phyloP scores from a whole-genome alignment of 441 rosid genomes.

The Brassica hybrid region DNA sequence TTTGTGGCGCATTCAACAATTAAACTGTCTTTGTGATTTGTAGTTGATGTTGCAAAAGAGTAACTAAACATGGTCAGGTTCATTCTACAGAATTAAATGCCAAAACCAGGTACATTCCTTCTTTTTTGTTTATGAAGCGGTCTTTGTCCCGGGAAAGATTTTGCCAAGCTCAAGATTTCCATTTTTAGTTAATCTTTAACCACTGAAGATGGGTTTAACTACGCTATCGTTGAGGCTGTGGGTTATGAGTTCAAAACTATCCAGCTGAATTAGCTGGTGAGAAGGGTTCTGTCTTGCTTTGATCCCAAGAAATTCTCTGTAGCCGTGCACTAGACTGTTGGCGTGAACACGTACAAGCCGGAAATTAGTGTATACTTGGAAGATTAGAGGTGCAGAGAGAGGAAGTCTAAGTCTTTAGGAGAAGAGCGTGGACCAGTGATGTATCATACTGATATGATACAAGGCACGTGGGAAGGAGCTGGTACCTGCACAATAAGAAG shows the following conservation, averaged over 20 bases:
- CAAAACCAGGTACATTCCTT: constrained; percentile 74
- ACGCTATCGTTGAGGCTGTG: constrained; percentile 43
- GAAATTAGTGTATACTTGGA: no score
- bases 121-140: constrained; percentile 85
- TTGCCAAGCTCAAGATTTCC: constrained; percentile 58
- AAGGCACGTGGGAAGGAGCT: no score
- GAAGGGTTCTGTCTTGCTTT: constrained; percentile 22
- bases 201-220: constrained; percentile 48
- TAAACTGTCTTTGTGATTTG: constrained; percentile 1
- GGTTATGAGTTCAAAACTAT: constrained; percentile 42
- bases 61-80: neutral
- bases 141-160: constrained; percentile 56
- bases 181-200: constrained; percentile 44
- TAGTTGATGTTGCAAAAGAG: neutral
- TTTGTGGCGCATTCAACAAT: constrained; percentile 24
- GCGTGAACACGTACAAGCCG: no score
- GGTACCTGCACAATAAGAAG: no score
- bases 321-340: no score
- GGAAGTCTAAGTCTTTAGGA: no score
- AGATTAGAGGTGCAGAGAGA: no score
- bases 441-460: no score
- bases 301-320: no score
- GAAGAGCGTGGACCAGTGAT: no score
- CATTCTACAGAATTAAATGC: constrained; percentile 46
- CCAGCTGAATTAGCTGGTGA: constrained; percentile 35